Evolutionary conservation across 129 eudicot genomes (phyloP), one percentile per base, ranked within the genome.

Genomic region (Saposhnikovia divaricata): DNA sequence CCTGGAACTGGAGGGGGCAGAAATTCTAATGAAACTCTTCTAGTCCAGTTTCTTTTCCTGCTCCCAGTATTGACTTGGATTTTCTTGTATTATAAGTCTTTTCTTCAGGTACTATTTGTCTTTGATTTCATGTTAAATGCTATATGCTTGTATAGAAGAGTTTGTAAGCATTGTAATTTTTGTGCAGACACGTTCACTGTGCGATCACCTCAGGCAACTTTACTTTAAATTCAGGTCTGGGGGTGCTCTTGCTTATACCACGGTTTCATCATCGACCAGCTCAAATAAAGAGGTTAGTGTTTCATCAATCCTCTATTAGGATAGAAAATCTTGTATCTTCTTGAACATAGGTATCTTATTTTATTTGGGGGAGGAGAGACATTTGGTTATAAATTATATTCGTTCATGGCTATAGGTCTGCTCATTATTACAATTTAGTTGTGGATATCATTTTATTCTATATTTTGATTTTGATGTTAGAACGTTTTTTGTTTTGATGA

Each of bases 1-100:
- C 98, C 97, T 38, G 97, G 98, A 77, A 92, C 98, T 51, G 86
- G 90, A 86, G 97, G 98, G 82, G 98, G 98, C 31, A 80, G 88
- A 85, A 86, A 86, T 87, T 91, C 97, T 43, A 86, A 77, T 51
- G 96, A 91, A 81, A 89, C 82, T 74, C 80, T 88, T 82, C 77
- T 90, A 25, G 89, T 92, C 83, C 85, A 74, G 75, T 75, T 90
- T 66, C 91, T 94, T 76, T 86, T 94, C 82, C 80, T 94, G 80
- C 89, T 94, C 76, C 98, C 98, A 65, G 51, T 94, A 8, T 39
- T 89, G 80, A 78, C 86, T 51, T 80, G 90, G 51, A 77, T 85
- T 81, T 92, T 90, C 82, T 82, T 89, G 80, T 92, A 88, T 82
- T 92, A 94, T 70, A 93, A 96, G 40, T 94, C 91, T 75, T 88